Conservation (phyloP, 305 asterid species). For the Nicotiana rustica region DNA sequence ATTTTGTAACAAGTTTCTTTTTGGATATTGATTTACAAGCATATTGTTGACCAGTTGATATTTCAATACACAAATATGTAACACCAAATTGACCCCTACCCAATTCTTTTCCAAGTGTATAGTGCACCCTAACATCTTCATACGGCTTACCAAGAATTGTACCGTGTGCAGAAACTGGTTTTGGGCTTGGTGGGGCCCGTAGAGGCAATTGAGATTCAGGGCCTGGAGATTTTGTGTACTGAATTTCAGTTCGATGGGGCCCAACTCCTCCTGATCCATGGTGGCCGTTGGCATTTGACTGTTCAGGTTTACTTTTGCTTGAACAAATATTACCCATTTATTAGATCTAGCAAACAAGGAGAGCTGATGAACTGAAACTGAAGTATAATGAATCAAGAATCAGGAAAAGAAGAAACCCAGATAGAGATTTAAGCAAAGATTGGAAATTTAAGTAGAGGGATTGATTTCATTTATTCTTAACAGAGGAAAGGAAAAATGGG, state of each 20-base stretch:
- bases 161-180: conserved; percentile 42
- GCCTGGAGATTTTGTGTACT: conserved; percentile 65
- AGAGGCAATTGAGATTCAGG: conserved; percentile 53
- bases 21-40: conserved; percentile 93
- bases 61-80: conserved; percentile 67
- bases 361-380: conserved; percentile 14
- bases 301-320: conserved; percentile 54
- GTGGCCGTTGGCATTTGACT: conserved; percentile 45
- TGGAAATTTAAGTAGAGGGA: too few species aligned
- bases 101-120: conserved; percentile 68
- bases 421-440: too few species aligned
- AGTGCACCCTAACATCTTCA: conserved; percentile 60
- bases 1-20: conserved; percentile 68
- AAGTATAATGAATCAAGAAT: background rate
- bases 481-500: background rate
- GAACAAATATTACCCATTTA: conserved; percentile 59
- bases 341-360: background rate
- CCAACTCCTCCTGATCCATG: conserved; percentile 45
- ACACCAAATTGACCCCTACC: conserved; percentile 92
- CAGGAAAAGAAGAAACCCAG: background rate
- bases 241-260: conserved; percentile 49
- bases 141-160: conserved; percentile 66
- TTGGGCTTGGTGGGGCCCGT: conserved; percentile 47
- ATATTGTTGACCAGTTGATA: conserved; percentile 55
- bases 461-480: background rate